Conservation (phyloP, 208 protist genomes). For the Acanthamoeba lenticulata region DNA sequence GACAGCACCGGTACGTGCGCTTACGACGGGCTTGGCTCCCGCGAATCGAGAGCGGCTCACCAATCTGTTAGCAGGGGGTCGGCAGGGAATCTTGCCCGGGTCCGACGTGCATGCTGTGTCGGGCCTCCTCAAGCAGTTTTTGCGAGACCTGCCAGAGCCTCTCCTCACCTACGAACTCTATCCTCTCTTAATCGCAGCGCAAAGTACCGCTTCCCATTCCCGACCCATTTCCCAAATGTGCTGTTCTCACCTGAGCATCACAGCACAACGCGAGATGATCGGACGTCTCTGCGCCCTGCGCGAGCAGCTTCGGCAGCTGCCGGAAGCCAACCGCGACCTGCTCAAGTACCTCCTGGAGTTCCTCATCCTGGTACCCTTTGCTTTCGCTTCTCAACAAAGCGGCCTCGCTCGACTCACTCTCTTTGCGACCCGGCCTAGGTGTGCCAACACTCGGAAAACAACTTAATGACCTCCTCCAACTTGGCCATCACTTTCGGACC, state of each 20-base stretch:
- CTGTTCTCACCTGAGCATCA: background rate
- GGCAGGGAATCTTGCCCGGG: background rate
- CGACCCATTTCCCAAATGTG: background rate
- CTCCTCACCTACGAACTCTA: constrained; percentile 57
- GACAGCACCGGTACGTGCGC: background rate
- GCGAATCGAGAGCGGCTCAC: too few species aligned
- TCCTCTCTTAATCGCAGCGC: background rate
- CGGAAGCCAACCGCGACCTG: background rate
- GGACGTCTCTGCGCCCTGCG: background rate
- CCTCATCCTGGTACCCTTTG: background rate
- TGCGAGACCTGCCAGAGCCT: constrained; percentile 48
- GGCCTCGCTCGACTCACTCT: background rate
- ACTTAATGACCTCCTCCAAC: constrained; percentile 31
- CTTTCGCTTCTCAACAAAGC: background rate
- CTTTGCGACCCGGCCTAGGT: background rate
- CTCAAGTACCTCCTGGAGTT: constrained; percentile 57
- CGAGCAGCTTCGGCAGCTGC: background rate
- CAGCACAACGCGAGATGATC: background rate
- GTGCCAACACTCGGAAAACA: constrained; percentile 34
- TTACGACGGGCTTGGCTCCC: background rate
- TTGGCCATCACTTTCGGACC: constrained; percentile 56
- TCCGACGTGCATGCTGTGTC: constrained; percentile 57
- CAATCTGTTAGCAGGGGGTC: background rate
- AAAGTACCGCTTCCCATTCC: background rate
- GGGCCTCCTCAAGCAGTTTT: constrained; percentile 35